Evolutionary conservation across 2,329 filamentous ascomycete genomes (phyloP).

Genomic region (Aspergillus sp.): DNA sequence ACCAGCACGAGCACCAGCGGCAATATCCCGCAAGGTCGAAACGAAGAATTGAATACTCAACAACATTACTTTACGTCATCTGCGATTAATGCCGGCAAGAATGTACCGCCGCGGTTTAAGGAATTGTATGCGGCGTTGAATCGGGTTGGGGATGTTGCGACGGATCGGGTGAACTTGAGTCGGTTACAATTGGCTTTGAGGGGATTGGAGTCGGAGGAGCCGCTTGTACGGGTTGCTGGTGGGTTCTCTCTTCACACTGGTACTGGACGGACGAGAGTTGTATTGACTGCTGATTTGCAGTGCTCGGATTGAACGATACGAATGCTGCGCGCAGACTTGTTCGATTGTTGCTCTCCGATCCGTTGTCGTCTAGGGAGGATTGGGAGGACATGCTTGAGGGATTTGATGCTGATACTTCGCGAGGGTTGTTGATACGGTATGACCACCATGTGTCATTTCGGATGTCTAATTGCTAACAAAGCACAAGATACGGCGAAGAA

Average conservation of each 20-base stretch:
- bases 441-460: neutral
- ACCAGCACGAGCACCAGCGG: constrained; percentile 2
- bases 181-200: constrained; percentile 53
- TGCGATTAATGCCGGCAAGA: constrained; percentile 48
- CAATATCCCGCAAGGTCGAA: constrained; percentile 7
- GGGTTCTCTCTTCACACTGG: constrained; percentile 10
- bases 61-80: constrained; percentile 43
- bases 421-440: constrained; percentile 57
- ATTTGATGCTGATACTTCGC: constrained; percentile 41
- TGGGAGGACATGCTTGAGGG: constrained; percentile 61
- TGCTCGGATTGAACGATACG: constrained; percentile 46
- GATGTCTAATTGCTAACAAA: neutral
- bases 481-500: constrained; percentile 49
- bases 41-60: neutral
- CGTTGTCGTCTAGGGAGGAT: constrained; percentile 53
- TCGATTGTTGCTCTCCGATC: constrained; percentile 63
- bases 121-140: constrained; percentile 50
- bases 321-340: constrained; percentile 54
- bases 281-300: constrained; percentile 19
- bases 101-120: constrained; percentile 46
- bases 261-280: neutral
- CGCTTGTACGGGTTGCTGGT: constrained; percentile 52
- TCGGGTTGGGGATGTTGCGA: constrained; percentile 46
- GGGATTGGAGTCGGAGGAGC: constrained; percentile 49
- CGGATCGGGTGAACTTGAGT: constrained; percentile 53